Base-by-base conservation (phyloP, 2,329 filamentous ascomycete species). In the Furcasterigmium furcatum region DNA sequence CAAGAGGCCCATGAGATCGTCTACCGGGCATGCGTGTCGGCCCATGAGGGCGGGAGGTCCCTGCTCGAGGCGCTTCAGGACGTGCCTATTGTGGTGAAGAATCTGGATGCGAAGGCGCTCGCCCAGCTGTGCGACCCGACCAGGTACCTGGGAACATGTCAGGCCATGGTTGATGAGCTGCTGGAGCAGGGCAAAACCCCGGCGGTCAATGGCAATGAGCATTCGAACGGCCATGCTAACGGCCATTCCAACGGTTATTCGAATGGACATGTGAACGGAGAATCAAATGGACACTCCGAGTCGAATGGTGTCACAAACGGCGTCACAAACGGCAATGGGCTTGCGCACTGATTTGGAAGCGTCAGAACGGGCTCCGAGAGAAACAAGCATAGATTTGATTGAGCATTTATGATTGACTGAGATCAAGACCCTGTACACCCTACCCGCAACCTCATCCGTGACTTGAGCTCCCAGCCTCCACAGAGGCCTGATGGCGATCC, bases 1-100 rank as follows among this genome's bases (percentile, higher is more conserved):
- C 73, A 76, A 47, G 64, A 68, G 16, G 76, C 76, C 3, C 77
- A 80, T 56, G 76, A 80, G 52, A 63, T 78, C 30, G 76, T 81
- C 3, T 81, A 81, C 41, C 70, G 71, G 48, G 75, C 75, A 2
- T 82, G 77, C 54, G 70, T 68, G 48, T 61, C 66, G 50, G 69
- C 68, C 36, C 76, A 75, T 44, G 74, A 77, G 52, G 64, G 59
- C 16, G 58, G 67, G 13, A 60, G 54, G 5, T 63, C 66, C 4
- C 54, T 78, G 16, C 58, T 73, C 14, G 72, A 77, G 46, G 65
- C 63, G 46, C 57, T 75, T 39, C 55, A 64, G 51, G 57, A 54
- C 43, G 63, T 65, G 16, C 50, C 61, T 9, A 65, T 71, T 38
- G 67, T 77, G 13, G 69, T 62, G 2, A 56, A 55, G 5, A 66